Evolutionary conservation across 805 yeast genomes (phyloP), one percentile per base, ranked within the genome.

Genomic region (Candida taoyuanica): DNA sequence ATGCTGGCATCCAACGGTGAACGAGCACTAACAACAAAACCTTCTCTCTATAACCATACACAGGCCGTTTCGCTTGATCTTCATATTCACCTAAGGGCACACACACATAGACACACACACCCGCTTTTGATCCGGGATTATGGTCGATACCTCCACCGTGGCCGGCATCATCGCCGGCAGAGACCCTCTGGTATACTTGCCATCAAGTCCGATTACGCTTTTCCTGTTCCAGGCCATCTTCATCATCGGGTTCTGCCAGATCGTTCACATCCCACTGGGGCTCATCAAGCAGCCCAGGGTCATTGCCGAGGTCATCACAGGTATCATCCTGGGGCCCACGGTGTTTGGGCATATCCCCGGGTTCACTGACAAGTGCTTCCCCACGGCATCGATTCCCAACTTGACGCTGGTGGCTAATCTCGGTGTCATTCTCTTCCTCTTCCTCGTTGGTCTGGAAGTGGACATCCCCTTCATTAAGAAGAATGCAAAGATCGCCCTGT

Each of bases 251-350:
- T 51, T 80, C 17, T 78, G 88, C 39, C 81, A 79, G 40, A 26
- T 78, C 9, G 47, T 85, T 7, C 78, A 82, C 53, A 63, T 67
- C 28, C 86, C 88, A 0, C 60, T 85, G 13, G 66, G 76, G 9
- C 71, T 60, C 44, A 55, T 85, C 30, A 77, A 76, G 48, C 93
- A 85, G 56, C 95, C 95, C 0, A 67, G 78, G 42, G 95, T 85
- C 30, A 84, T 85, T 42, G 85, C 89, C 6, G 95, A 85, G 52
- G 93, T 85, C 34, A 67, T 85, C 8, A 69, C 87, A 0, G 95
- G 94, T 20, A 78, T 85, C 34, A 52, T 85, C 2, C 59, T 85
- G 34, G 91, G 93, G 0, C 91, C 91, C 1, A 67, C 87, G 0
- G 93, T 74, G 2, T 58, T 85, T 62, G 93, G 93, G 5, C 75